phyloP scores from a whole-genome alignment of 192 early-diverging fungal genomes.

The Coemansia guatemalensis region DNA sequence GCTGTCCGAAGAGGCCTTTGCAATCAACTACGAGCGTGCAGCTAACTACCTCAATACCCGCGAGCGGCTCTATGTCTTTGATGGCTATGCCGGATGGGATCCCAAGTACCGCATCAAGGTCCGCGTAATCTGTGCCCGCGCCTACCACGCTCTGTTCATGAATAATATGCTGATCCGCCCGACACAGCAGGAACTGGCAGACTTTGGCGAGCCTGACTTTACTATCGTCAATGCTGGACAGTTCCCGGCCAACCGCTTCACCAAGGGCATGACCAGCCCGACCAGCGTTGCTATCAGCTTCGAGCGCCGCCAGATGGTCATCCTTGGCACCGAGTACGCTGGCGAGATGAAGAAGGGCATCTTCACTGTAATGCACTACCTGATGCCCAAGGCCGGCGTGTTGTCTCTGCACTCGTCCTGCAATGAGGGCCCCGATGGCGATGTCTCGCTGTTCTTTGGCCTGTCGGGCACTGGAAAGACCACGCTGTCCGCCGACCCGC shows the following conservation, averaged over 20 bases:
- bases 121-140: constrained; percentile 89
- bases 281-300: constrained; percentile 95
- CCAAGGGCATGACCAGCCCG: constrained; percentile 92
- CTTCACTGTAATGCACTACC: constrained; percentile 99
- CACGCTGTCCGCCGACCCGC: constrained; percentile 93
- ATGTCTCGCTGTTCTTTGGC: constrained; percentile 98
- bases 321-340: constrained; percentile 96
- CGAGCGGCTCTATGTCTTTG: constrained; percentile 90
- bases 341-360: constrained; percentile 99
- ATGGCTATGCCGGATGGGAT: constrained; percentile 98
- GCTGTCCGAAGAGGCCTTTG: constrained; percentile 77
- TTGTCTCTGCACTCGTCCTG: constrained; percentile 75
- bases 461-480: constrained; percentile 98
- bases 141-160: constrained; percentile 98
- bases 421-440: constrained; percentile 86
- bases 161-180: constrained; percentile 98
- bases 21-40: constrained; percentile 94
- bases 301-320: constrained; percentile 93
- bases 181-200: constrained; percentile 82
- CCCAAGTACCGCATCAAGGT: constrained; percentile 98
- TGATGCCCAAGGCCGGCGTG: constrained; percentile 85
- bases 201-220: constrained; percentile 95
- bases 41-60: constrained; percentile 97
- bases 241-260: constrained; percentile 93
- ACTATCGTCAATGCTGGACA: constrained; percentile 96